A percentile compares a stretch with the other conserved stretches of the same genome.
phyloP scores from a whole-genome alignment of 2,329 filamentous ascomycete species.

The Fusarium piperis region DNA sequence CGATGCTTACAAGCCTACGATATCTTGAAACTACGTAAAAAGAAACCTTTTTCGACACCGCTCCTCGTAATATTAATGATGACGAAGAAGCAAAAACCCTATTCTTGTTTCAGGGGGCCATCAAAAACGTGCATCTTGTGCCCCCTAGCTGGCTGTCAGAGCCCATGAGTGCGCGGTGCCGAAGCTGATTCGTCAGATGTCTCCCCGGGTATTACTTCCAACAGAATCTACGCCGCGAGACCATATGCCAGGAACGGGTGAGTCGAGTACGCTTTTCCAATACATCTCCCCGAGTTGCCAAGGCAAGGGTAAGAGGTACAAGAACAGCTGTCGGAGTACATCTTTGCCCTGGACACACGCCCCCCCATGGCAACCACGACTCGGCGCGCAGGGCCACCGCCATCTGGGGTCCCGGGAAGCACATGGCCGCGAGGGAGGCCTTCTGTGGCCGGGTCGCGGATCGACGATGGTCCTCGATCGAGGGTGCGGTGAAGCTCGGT shows the following conservation, averaged over 20 bases:
- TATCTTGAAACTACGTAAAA: neutral
- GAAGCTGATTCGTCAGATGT: slow-evolving; percentile 34
- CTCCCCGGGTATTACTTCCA: slow-evolving; percentile 2
- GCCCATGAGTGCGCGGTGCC: slow-evolving; percentile 33
- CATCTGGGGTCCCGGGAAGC: slow-evolving; percentile 20
- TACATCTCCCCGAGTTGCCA: neutral
- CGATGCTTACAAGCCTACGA: neutral
- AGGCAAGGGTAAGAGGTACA: slow-evolving; percentile 1
- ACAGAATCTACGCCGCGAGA: slow-evolving; percentile 1
- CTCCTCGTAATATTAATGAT: slow-evolving; percentile 16
- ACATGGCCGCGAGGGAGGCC: slow-evolving; percentile 33
- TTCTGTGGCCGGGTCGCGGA: slow-evolving; percentile 32
- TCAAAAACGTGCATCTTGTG: slow-evolving; percentile 11
- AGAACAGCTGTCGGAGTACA: neutral
- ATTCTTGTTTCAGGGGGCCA: slow-evolving; percentile 11
- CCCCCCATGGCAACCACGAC: slow-evolving; percentile 3
- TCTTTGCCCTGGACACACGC: slow-evolving; percentile 19
- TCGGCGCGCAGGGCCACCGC: slow-evolving; percentile 11
- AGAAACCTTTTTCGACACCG: slow-evolving; percentile 15
- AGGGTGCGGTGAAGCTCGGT: slow-evolving; percentile 25
- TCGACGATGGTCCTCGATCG: slow-evolving; percentile 15
- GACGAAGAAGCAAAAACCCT: slow-evolving; percentile 12
- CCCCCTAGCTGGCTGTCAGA: neutral
- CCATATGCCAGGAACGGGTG: neutral
- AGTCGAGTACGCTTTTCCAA: neutral